These are phyloP conservation scores for Yamadazyma sp. DNA, from an alignment of 805 yeast genomes.

Conservation along the genomic window DNA sequence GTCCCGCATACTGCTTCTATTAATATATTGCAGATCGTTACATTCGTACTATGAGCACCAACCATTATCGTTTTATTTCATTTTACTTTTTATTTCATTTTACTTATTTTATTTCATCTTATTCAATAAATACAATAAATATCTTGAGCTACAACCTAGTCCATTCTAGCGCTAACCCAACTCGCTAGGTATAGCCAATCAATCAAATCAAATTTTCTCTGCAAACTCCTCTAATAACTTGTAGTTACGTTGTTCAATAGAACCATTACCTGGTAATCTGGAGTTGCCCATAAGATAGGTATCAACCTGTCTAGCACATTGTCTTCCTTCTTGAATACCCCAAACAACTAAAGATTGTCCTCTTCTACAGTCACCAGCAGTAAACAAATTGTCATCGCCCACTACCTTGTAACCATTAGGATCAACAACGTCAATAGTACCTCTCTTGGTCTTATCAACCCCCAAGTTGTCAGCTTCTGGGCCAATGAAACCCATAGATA, in stretches of 20 bases:
- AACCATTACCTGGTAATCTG: conserved; percentile 90
- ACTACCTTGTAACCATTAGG: conserved; percentile 64
- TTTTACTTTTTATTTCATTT: too few species aligned
- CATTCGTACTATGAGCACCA: too few species aligned
- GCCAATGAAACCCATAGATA: conserved; percentile 97
- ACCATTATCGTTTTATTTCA: too few species aligned
- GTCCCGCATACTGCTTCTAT: too few species aligned
- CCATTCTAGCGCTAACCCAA: conserved; percentile 8
- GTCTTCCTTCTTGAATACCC: conserved; percentile 99
- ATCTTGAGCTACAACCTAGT: conserved; percentile 2
- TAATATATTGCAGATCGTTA: too few species aligned
- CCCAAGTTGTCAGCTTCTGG: conserved; percentile 83
- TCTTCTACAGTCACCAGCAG: conserved; percentile 99
- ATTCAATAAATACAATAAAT: conserved; percentile 1
- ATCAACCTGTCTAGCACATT: conserved; percentile 95
- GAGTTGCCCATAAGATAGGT: conserved; percentile 72
- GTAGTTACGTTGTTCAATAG: conserved; percentile 83
- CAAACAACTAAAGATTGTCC: conserved; percentile 98
- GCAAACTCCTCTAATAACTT: conserved; percentile 76
- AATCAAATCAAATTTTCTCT: conserved; percentile 32
- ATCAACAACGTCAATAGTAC: conserved; percentile 70
- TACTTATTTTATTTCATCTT: too few species aligned
- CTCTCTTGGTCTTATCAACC: conserved; percentile 73
- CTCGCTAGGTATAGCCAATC: not conserved
- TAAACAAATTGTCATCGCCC: conserved; percentile 67